Evolutionary conservation across 768 basidiomycete species (phyloP).

Genomic region (Termitomyces sp.): DNA sequence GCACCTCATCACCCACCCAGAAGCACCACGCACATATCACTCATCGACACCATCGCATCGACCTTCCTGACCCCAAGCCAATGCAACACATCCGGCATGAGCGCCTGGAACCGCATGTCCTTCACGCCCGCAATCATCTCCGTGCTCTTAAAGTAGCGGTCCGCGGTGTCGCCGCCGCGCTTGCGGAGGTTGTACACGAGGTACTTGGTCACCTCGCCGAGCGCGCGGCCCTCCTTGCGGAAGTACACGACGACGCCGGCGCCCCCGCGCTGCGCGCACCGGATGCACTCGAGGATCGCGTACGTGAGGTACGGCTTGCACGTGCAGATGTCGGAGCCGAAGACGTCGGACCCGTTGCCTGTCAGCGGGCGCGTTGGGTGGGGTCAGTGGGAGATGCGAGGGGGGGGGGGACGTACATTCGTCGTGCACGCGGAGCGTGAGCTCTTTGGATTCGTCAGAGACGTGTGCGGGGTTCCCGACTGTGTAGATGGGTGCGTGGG

Average conservation of each 20-base stretch:
- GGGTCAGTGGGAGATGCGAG: too few relatives aligned
- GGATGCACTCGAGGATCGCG: constrained; percentile 91
- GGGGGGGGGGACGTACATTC: constrained; percentile 53
- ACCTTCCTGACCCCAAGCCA: constrained; percentile 93
- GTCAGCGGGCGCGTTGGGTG: too few relatives aligned
- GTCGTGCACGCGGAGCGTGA: constrained; percentile 88
- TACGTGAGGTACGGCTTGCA: constrained; percentile 92
- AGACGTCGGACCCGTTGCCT: constrained; percentile 95
- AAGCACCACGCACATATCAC: constrained; percentile 71
- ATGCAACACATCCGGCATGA: constrained; percentile 95
- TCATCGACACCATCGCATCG: constrained; percentile 87
- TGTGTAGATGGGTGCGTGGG: constrained; percentile 19
- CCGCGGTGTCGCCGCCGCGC: constrained; percentile 87
- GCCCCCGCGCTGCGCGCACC: constrained; percentile 63
- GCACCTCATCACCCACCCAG: too few relatives aligned
- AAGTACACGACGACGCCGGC: constrained; percentile 94
- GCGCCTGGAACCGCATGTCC: constrained; percentile 90
- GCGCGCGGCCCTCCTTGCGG: constrained; percentile 87
- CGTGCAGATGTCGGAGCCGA: constrained; percentile 89
- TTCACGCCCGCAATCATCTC: constrained; percentile 93
- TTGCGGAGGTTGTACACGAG: constrained; percentile 96
- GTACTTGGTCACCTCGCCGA: constrained; percentile 95
- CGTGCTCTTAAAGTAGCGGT: constrained; percentile 91
- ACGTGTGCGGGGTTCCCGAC: constrained; percentile 82
- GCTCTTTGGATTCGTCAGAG: constrained; percentile 67